Base-by-base conservation (phyloP, 2,329 filamentous ascomycete species). In the Beauveria australis region DNA sequence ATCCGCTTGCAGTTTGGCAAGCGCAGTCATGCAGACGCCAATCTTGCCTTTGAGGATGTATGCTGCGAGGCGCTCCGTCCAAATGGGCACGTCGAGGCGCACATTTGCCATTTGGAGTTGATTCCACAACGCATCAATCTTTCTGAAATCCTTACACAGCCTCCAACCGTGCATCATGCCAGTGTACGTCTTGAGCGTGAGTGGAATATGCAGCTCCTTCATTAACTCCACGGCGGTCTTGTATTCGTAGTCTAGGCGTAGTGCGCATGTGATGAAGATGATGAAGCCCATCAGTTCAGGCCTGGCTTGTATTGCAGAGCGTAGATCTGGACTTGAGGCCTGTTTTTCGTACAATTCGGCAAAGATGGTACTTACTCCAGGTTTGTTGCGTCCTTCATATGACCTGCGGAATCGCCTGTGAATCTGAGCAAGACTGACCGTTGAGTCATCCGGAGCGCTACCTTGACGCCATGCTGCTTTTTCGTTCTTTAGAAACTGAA, bases 131-230 rank as follows among this genome's bases (percentile, higher is more conserved):
- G 78, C 78, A 60, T 87, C 81, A 63, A 92, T 76, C 24, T 80
- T 84, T n/a, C 76, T 70, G 0, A 78, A 65, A 66, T 91, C 85
- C 59, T 78, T 78, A 54, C 83, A 79, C 54, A 77, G 79, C 68
- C 81, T 82, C 72, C 86, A 91, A 1, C 89, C 89, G 60, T 83
- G 79, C 65, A 94, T 82, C 81, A 94, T 88, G 48, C 83, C 76
- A 44, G 85, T 88, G 82, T 89, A 94, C 0, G 89, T 88, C 65
- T 76, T 80, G 59, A 87, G 67, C 7, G 80, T 85, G 16, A 89
- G 87, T 60, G 75, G 71, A 33, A 88, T 69, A 1, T 81, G 83
- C 56, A 81, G 64, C 44, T 68, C 64, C 37, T 69, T 64, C 78
- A 82, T 82, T 48, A 74, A 60, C 37, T 75, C 72, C 66, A 80